phyloP scores from a whole-genome alignment of 179 eudicot genomes.

The Silene coronaria region DNA sequence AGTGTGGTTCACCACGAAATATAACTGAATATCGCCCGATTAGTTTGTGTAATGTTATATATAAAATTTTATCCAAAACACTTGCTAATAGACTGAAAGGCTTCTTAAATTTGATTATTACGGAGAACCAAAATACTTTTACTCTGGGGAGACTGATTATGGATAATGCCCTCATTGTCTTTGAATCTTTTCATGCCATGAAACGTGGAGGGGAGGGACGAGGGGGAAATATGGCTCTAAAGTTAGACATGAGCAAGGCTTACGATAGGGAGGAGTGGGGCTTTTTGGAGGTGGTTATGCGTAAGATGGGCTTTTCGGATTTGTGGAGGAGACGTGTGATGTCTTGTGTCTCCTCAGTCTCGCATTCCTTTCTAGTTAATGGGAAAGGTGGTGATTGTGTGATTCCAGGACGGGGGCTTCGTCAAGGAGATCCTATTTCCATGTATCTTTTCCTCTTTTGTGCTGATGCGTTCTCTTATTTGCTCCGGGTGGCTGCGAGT shows the following conservation, averaged over 20 bases:
- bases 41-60: background rate
- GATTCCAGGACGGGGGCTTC: background rate
- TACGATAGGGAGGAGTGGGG: constrained; percentile 5
- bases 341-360: background rate
- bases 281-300: background rate
- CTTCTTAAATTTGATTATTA: too few species aligned
- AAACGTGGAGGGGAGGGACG: background rate
- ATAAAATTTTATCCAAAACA: background rate
- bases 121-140: background rate
- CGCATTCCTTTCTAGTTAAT: background rate
- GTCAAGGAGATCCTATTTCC: background rate
- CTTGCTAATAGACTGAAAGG: background rate
- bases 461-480: background rate
- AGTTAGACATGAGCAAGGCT: constrained; percentile 2
- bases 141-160: background rate
- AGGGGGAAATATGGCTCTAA: background rate
- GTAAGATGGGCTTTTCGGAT: background rate
- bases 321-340: background rate
- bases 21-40: background rate
- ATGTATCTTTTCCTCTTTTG: background rate
- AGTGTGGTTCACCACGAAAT: background rate
- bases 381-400: background rate
- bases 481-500: background rate
- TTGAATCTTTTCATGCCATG: background rate
- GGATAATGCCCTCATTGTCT: background rate